phyloP scores from a whole-genome alignment of 352 stramenopile genomes.

The Globisporangium rhizosaccharum region DNA sequence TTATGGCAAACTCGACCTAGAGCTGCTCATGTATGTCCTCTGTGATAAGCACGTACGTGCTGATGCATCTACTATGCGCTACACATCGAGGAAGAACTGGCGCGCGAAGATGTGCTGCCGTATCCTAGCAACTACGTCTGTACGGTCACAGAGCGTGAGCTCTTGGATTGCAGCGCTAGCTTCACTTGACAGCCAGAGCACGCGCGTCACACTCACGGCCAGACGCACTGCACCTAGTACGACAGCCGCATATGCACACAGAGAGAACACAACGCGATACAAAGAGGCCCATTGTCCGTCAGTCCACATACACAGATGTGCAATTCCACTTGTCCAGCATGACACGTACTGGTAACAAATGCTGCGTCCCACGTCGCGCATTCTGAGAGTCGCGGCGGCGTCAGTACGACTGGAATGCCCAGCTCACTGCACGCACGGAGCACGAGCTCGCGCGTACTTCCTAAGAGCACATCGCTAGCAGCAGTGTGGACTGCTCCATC shows the following conservation, averaged over 20 bases:
- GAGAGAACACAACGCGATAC: not conserved
- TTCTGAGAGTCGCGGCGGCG: slow-evolving; percentile 50
- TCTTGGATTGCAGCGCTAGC: slow-evolving; percentile 1
- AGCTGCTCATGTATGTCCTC: not conserved
- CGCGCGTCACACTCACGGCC: slow-evolving; percentile 8
- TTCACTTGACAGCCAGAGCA: slow-evolving; percentile 3
- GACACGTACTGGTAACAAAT: slow-evolving; percentile 66
- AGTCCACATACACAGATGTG: too few relatives aligned
- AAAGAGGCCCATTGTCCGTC: not conserved
- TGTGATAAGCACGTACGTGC: too few relatives aligned
- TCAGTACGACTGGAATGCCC: slow-evolving; percentile 46
- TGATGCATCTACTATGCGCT: not conserved
- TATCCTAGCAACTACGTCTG: slow-evolving; percentile 10
- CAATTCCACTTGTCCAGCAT: not conserved
- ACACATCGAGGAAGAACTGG: slow-evolving; percentile 10
- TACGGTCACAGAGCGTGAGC: not conserved
- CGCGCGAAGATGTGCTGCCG: slow-evolving; percentile 7
- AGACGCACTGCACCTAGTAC: slow-evolving; percentile 14
- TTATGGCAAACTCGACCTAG: too few relatives aligned
- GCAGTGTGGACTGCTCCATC: slow-evolving; percentile 44
- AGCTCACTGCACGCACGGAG: slow-evolving; percentile 51
- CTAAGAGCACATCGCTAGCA: slow-evolving; percentile 33
- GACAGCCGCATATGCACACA: too few relatives aligned
- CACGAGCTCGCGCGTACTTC: slow-evolving; percentile 61
- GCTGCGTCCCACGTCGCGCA: slow-evolving; percentile 47